Conservation (phyloP, 805 yeast species). For the Danielia reshetovae region DNA sequence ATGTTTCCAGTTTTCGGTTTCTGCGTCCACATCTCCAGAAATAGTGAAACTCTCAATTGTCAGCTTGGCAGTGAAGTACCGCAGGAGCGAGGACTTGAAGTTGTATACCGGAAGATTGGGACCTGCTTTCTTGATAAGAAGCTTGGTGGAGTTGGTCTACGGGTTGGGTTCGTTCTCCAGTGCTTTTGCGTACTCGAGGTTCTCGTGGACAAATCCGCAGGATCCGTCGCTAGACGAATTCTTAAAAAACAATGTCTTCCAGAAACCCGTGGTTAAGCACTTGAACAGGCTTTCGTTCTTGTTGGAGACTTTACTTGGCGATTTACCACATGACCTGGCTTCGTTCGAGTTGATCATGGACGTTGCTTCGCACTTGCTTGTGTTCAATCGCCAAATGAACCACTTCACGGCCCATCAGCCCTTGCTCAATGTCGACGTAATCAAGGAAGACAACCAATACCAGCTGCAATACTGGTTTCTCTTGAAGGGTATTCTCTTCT, state of each 20-base stretch:
- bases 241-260: slow-evolving; percentile 13
- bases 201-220: slow-evolving; percentile 12
- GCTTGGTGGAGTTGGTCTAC: slow-evolving; percentile 19
- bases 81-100: slow-evolving; percentile 21
- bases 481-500: slow-evolving; percentile 41
- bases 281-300: slow-evolving; percentile 47
- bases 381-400: slow-evolving; percentile 25
- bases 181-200: slow-evolving; percentile 14
- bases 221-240: slow-evolving; percentile 11
- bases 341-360: slow-evolving; percentile 19
- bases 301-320: slow-evolving; percentile 32
- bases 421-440: slow-evolving; percentile 7
- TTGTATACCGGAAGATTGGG: slow-evolving; percentile 19
- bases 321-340: slow-evolving; percentile 9
- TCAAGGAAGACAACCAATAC: slow-evolving; percentile 8
- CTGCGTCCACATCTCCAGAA: slow-evolving; percentile 16
- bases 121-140: slow-evolving; percentile 16
- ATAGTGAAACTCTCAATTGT: slow-evolving; percentile 29
- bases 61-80: slow-evolving; percentile 30
- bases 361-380: slow-evolving; percentile 20
- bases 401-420: slow-evolving; percentile 12
- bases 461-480: slow-evolving; percentile 33
- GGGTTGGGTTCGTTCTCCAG: slow-evolving; percentile 10
- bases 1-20: slow-evolving; percentile 21
- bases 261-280: slow-evolving; percentile 45